Conservation (phyloP, 2,329 filamentous ascomycete species). For the Colletotrichum incanum region DNA sequence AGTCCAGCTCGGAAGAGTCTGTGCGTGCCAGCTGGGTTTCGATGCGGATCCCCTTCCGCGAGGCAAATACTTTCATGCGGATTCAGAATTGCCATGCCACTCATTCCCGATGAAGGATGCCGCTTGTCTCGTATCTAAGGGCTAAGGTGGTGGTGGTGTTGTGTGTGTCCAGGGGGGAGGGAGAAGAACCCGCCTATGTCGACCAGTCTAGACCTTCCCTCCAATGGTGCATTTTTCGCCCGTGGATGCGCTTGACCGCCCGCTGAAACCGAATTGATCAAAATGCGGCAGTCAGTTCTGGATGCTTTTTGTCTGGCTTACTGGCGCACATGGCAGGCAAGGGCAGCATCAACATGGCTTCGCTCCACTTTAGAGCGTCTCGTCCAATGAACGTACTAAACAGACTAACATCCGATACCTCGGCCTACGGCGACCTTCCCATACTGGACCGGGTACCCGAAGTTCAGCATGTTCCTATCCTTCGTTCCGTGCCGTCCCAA, state of each 20-base stretch:
- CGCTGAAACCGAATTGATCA: constrained; percentile 27
- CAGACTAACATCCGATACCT: constrained; percentile 1
- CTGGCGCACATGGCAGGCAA: neutral
- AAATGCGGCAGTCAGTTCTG: neutral
- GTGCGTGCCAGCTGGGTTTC: neutral
- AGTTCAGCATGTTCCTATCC: neutral
- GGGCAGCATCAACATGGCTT: neutral
- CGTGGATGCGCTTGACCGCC: constrained; percentile 19
- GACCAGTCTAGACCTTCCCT: constrained; percentile 25
- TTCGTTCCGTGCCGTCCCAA: constrained; percentile 4
- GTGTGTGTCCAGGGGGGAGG: neutral
- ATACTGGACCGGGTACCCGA: neutral
- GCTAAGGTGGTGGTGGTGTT: neutral
- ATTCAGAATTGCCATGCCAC: constrained; percentile 13
- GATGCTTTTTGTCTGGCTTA: neutral
- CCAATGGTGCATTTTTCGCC: neutral
- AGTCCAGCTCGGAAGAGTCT: neutral
- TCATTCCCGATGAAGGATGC: neutral
- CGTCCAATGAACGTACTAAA: neutral
- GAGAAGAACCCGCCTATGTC: neutral
- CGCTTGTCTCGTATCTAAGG: constrained; percentile 1
- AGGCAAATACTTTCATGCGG: neutral
- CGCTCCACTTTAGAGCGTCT: neutral
- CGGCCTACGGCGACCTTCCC: neutral
- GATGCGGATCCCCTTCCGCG: neutral